These are phyloP conservation scores for Leccinum variabile DNA, from an alignment of 1,284 basidiomycete genomes.

Conservation along the genomic window DNA sequence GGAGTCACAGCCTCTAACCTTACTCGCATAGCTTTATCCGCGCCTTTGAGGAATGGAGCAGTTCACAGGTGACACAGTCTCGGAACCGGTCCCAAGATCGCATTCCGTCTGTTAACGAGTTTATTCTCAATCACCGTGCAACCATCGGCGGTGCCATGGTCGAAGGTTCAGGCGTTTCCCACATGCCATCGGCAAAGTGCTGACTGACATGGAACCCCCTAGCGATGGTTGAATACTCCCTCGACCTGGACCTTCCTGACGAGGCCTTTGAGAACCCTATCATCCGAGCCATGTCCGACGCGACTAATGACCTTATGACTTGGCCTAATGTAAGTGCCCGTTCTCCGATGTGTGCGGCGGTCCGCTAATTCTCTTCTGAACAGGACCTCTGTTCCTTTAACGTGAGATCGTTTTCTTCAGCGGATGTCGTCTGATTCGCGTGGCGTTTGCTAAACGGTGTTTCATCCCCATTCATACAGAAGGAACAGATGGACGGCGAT, in stretches of 20 bases:
- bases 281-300: slow-evolving; percentile 44
- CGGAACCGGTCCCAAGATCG: slow-evolving; percentile 39
- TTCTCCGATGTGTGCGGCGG: slow-evolving; percentile 3
- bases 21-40: slow-evolving; percentile 36
- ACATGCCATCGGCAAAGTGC: neutral
- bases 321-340: slow-evolving; percentile 47
- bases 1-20: slow-evolving; percentile 6
- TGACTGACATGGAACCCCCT: slow-evolving; percentile 5
- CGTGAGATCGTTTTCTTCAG: slow-evolving; percentile 29
- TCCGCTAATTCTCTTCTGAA: slow-evolving; percentile 10
- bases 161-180: slow-evolving; percentile 38
- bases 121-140: slow-evolving; percentile 43
- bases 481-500: slow-evolving; percentile 51
- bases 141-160: slow-evolving; percentile 47
- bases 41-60: slow-evolving; percentile 42
- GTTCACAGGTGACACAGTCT: slow-evolving; percentile 43
- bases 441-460: neutral
- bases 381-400: slow-evolving; percentile 51
- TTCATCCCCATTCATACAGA: slow-evolving; percentile 31
- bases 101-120: slow-evolving; percentile 44
- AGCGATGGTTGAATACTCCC: slow-evolving; percentile 50
- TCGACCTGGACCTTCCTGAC: slow-evolving; percentile 46
- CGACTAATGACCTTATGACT: slow-evolving; percentile 48
- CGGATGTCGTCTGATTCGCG: slow-evolving; percentile 5
- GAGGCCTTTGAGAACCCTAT: slow-evolving; percentile 43